These are phyloP conservation scores for Boletus pseudo-olivaceus DNA, from an alignment of 768 basidiomycete species.

Conservation along the genomic window DNA sequence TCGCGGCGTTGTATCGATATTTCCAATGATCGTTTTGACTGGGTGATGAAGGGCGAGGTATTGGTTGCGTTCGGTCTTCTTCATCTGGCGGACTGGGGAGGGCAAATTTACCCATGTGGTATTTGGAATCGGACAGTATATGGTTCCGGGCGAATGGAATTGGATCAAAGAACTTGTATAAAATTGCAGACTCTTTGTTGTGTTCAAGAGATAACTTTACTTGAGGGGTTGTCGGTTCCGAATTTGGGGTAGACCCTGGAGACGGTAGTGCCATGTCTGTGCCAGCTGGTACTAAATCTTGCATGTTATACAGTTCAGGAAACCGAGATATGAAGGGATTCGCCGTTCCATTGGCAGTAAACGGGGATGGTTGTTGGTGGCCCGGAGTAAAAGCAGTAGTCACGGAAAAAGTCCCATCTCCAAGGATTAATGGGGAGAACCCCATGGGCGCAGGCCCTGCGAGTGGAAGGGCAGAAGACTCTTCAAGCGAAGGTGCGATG, in stretches of 20 bases:
- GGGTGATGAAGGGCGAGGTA: conserved; percentile 19
- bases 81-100: conserved; percentile 63
- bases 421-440: conserved; percentile 33
- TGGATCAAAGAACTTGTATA: conserved; percentile 55
- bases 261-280: conserved; percentile 50
- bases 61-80: conserved; percentile 34
- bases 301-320: conserved; percentile 22
- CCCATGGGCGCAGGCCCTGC: conserved; percentile 32
- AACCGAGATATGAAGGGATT: conserved; percentile 20
- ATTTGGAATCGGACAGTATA: conserved; percentile 67
- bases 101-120: conserved; percentile 67
- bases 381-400: conserved; percentile 20
- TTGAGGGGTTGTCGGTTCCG: conserved; percentile 51
- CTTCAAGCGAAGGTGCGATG: conserved; percentile 14
- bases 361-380: conserved; percentile 30
- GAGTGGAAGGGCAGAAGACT: conserved; percentile 30
- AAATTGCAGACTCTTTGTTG: conserved; percentile 13
- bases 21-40: conserved; percentile 41
- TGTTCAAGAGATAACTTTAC: conserved; percentile 41
- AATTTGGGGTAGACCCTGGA: conserved; percentile 48
- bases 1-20: conserved; percentile 52
- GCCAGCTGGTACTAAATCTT: conserved; percentile 27
- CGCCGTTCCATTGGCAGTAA: conserved; percentile 25
- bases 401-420: conserved; percentile 26
- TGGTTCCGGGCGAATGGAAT: conserved; percentile 71